Evolutionary conservation across 139 green algal genomes (phyloP), one percentile per base, ranked within the genome.

Genomic region (Asterochloris sp.): DNA sequence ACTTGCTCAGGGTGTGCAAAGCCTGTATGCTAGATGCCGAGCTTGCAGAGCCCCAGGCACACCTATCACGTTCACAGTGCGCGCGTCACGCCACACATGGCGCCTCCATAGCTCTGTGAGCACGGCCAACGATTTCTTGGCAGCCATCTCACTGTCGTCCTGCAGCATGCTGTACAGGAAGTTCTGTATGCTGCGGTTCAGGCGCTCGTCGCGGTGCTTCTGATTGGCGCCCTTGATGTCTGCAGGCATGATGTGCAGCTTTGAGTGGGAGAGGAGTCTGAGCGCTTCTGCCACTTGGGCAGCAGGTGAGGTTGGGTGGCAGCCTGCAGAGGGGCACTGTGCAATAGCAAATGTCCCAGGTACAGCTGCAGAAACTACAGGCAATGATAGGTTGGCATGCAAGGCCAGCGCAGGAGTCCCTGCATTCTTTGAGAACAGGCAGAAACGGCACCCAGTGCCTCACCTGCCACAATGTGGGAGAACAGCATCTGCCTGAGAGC

Each of bases 31-130:
- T 6, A 54, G 4, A 54, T 10, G 4, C 38, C 38, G 38, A 6
- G 21, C 19, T 21, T 71, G 69, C 23, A 76, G 38, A 71, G 68
- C 14, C 29, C 11, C 71, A 23, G 47, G 19, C 89, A 68, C 74
- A 93, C 89, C 89, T 71, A 99, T 97, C 73, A 98, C 92, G 87
- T 98, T 98, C 74, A 98, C 96, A 12, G 96, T 98, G 66, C 92
- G 89, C 0, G 93, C 94, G 82, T 99, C 97, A 11, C 93, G 90
- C 97, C 97, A 99, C n/a, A 99, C 92, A 64, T 97, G 89, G 13
- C 96, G 86, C 61, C 94, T 87, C 92, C 97, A 98, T 82, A 99
- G 92, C 84, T 99, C 95, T 9, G 91, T 96, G 47, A 98, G 85
- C 67, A 99, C 92, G 6, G 92, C 94, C 80, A 99, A 87, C 0